Percentiles rank a stretch among this genome's conserved stretches.
These are phyloP conservation scores for Cyclaneusma minus DNA, from an alignment of 2,329 filamentous ascomycete genomes.

Conservation along the genomic window DNA sequence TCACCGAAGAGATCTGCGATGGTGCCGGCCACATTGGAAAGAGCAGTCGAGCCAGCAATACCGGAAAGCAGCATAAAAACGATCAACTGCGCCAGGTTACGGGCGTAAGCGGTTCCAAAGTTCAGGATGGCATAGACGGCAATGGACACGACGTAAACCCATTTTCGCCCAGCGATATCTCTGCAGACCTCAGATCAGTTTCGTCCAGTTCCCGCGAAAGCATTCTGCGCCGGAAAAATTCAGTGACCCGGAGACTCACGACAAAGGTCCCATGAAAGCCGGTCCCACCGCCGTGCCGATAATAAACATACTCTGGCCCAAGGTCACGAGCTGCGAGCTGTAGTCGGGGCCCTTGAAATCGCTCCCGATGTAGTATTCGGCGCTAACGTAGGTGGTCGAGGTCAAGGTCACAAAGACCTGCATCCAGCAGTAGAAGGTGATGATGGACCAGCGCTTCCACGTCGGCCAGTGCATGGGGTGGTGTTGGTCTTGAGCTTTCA, in stretches of 20 bases:
- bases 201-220: background rate
- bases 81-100: no score
- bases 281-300: conserved; percentile 25
- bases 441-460: background rate
- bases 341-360: conserved; percentile 19
- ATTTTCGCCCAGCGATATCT: conserved; percentile 26
- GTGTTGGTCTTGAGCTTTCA: background rate
- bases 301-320: conserved; percentile 27
- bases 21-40: conserved; percentile 18
- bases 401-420: conserved; percentile 24
- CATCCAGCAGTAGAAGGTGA: background rate
- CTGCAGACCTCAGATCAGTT: conserved; percentile 9
- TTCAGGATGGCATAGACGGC: conserved; percentile 20
- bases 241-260: conserved; percentile 16
- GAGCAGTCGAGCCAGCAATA: conserved; percentile 19
- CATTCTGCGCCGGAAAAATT: no score
- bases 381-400: conserved; percentile 23
- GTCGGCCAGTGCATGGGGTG: background rate
- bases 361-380: conserved; percentile 21
- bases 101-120: conserved; percentile 9
- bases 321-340: conserved; percentile 20
- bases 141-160: conserved; percentile 25
- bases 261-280: conserved; percentile 24
- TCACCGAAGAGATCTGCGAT: conserved; percentile 10
- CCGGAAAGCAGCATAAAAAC: conserved; percentile 22